Base-by-base conservation (phyloP, 192 early-diverging fungal genomes). In the Linnemannia schmuckeri region DNA sequence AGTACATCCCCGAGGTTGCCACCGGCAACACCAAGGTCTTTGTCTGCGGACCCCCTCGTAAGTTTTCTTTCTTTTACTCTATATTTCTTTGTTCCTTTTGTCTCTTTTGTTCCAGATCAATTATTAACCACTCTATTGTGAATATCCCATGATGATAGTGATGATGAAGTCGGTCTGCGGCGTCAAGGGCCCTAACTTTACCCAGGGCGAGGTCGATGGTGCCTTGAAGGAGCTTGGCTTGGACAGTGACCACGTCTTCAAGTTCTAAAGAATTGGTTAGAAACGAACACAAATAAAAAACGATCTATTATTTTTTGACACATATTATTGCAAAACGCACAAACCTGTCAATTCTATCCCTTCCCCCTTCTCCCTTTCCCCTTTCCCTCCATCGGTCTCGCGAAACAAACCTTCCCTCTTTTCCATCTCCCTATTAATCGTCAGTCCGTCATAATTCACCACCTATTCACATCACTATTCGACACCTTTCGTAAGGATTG, bases 171-270 rank as follows among this genome's bases (percentile, higher is more conserved):
- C 89, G 13, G 76, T 97, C 70, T 93, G 94, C 83, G 98, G 98
- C 20, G 70, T 89, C 71, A 99, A 99, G 93, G 94, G 92, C 10
- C 91, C 91, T 41, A 95, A 97, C 87, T 95, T 89, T 75, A 93
- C 92, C 35, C 98, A 98, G 89, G 98, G 98, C 46, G 91, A 93
- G 33, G 83, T 99, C 57, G 89, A 88, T 35, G 98, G 98, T 69
- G 89, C 96, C n/a, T 90, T 99, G 52, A 94, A 95, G 92, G 91
- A 94, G 87, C 88, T 96, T 70, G 95, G 96, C 17, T 94, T 94
- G 88, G 90, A 90, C 44, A 88, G 91, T 10, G 77, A 91, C 24
- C 91, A 96, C 78, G 96, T 98, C n/a, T 95, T 95, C 88, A 97
- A 97, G 90, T 96, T 96, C 79, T 97, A 90, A 92, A 15, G 13